phyloP scores from a whole-genome alignment of 2,329 filamentous ascomycete genomes.

The Penicillium digitatum region DNA sequence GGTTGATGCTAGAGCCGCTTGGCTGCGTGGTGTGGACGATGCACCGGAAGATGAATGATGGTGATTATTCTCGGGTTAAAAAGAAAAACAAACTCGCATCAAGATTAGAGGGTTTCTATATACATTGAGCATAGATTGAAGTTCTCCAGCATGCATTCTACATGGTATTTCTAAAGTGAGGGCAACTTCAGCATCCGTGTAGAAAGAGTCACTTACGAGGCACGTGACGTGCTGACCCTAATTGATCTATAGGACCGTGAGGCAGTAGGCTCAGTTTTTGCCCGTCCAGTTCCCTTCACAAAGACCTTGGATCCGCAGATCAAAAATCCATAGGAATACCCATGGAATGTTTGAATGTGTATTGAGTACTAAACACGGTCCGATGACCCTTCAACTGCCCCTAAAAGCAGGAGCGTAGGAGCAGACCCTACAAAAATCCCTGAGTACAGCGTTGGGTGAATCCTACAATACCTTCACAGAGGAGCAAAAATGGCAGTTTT shows the following conservation, averaged over 20 bases:
- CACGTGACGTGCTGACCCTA: not conserved
- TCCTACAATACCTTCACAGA: not conserved
- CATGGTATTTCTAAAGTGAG: not conserved
- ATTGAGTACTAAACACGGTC: too few species aligned
- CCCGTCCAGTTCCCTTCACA: not conserved
- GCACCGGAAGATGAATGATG: constrained; percentile 57
- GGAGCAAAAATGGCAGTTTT: not conserved
- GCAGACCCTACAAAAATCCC: not conserved
- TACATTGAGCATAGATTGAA: not conserved
- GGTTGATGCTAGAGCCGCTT: constrained; percentile 58
- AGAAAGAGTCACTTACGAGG: not conserved
- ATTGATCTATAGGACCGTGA: not conserved
- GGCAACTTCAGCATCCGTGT: not conserved
- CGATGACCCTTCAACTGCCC: not conserved
- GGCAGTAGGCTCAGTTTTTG: not conserved
- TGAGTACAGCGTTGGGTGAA: not conserved
- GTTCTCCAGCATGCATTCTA: not conserved
- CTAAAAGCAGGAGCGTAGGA: not conserved
- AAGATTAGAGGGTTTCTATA: not conserved
- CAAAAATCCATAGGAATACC: not conserved
- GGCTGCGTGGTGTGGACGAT: constrained; percentile 57
- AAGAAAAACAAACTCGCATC: not conserved
- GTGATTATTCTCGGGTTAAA: constrained; percentile 14
- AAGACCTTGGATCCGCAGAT: not conserved
- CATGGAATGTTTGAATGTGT: not conserved